A percentile compares a stretch with the other conserved stretches of the same genome.
Evolutionary conservation across 2,329 filamentous ascomycete species (phyloP).

Genomic region (Arthrobotrys conoides): DNA sequence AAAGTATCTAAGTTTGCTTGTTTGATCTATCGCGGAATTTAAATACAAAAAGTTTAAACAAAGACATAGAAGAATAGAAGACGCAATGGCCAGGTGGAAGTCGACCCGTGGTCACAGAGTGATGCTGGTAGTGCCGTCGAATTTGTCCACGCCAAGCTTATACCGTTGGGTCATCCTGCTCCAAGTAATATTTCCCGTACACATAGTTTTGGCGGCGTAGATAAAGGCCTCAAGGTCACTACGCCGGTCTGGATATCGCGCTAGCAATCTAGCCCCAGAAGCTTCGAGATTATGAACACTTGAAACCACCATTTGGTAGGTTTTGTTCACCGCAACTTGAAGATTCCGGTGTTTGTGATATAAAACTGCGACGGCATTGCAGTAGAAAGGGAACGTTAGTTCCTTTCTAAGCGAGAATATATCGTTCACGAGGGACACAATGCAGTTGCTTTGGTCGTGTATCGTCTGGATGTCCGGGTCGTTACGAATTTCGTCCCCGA

Average conservation of each 20-base stretch:
- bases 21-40: background rate
- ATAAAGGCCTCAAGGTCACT: constrained; percentile 41
- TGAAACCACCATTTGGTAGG: constrained; percentile 43
- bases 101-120: constrained; percentile 32
- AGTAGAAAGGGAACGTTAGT: constrained; percentile 60
- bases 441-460: constrained; percentile 31
- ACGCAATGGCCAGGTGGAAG: background rate
- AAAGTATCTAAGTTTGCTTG: too few relatives aligned
- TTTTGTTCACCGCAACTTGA: constrained; percentile 52
- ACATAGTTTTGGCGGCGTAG: constrained; percentile 37
- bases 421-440: constrained; percentile 31
- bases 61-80: constrained; percentile 1
- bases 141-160: constrained; percentile 42
- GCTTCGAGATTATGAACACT: constrained; percentile 37
- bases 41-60: too few relatives aligned
- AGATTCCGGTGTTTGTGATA: constrained; percentile 60
- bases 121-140: constrained; percentile 61
- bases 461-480: constrained; percentile 44
- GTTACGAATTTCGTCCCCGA: constrained; percentile 53
- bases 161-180: constrained; percentile 55
- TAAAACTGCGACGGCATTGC: constrained; percentile 60
- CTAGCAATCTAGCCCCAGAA: constrained; percentile 22
- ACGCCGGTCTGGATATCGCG: constrained; percentile 31
- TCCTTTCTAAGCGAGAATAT: constrained; percentile 37
- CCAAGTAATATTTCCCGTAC: constrained; percentile 61